These are phyloP conservation scores for Zizania latifolia DNA, from an alignment of 176 grass and related monocot species.

Conservation along the genomic window DNA sequence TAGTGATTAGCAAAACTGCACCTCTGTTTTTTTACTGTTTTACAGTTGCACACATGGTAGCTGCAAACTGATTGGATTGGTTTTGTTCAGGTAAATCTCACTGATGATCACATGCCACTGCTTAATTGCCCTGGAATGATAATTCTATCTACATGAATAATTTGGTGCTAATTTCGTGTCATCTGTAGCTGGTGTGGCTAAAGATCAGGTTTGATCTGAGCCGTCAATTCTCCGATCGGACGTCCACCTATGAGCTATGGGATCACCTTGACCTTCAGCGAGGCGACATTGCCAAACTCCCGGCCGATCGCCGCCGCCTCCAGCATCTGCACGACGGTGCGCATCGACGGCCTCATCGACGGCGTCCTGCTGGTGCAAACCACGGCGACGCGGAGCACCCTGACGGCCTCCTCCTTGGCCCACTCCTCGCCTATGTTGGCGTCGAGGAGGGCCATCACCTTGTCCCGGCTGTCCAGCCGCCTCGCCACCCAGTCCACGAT, in stretches of 20 bases:
- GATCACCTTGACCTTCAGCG: conserved; percentile 32
- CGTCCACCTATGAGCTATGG: background rate
- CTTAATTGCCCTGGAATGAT: background rate
- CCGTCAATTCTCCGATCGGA: background rate
- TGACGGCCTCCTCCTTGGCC: conserved; percentile 54
- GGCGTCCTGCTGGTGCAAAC: conserved; percentile 64
- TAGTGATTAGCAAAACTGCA: background rate
- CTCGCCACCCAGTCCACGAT: conserved; percentile 61
- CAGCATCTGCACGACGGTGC: conserved; percentile 85
- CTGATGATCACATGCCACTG: no score
- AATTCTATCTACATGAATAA: background rate
- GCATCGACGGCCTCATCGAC: conserved; percentile 71
- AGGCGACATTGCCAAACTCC: background rate
- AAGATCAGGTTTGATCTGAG: background rate
- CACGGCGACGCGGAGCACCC: conserved; percentile 54
- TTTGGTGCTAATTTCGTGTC: background rate
- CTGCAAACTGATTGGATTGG: no score
- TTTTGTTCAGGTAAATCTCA: no score
- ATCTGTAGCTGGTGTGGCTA: background rate
- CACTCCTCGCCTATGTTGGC: conserved; percentile 37
- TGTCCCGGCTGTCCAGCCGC: conserved; percentile 48
- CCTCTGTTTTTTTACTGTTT: background rate
- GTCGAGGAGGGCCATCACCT: conserved; percentile 40
- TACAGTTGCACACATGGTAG: background rate
- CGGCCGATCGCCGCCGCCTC: conserved; percentile 46